Base-by-base conservation (phyloP, 805 yeast species). In the Geotrichum ghanense region DNA sequence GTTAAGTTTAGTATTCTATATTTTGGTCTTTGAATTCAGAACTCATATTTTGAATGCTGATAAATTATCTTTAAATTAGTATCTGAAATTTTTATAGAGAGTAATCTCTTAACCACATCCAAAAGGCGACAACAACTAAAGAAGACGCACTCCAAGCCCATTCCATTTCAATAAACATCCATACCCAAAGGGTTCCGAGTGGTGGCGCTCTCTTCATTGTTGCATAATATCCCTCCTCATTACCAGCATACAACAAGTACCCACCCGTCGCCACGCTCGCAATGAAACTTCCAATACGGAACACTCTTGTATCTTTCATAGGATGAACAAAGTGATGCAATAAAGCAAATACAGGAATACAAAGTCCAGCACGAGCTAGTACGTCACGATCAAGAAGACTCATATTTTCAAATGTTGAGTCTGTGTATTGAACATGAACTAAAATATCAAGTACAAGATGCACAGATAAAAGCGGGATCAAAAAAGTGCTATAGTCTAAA, bases 171-270 rank as follows among this genome's bases (percentile, higher is more conserved):
- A 67, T 50, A 43, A 67, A 61, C 21, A 64, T 52, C 69, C 70
- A 67, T 6, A 64, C 59, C 60, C 67, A 62, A 6, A 67, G 47
- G 12, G 72, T 67, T 17, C 70, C 71, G 3, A 67, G 50, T 1
- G 71, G 65, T 7, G 72, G 72, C 4, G 69, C 68, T 40, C 57
- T 50, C 37, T 57, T 53, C 70, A 67, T 68, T 19, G 63, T 58
- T 2, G 65, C 60, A 51, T 57, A 62, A 55, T 67, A 67, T 26
- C 67, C 69, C 41, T 58, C 62, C 45, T 57, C 62, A 45, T 63
- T 56, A 23, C 65, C 51, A 4, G 60, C 52, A 43, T 56, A 57
- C 16, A 66, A 54, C 24, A 66, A 49, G 48, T 64, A 65, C 27
- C 63, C 51, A 39, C 70, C 70, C 21, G 63, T 50, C 2, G 46